Conservation (phyloP, 768 basidiomycete species). For the Mycena metata region DNA sequence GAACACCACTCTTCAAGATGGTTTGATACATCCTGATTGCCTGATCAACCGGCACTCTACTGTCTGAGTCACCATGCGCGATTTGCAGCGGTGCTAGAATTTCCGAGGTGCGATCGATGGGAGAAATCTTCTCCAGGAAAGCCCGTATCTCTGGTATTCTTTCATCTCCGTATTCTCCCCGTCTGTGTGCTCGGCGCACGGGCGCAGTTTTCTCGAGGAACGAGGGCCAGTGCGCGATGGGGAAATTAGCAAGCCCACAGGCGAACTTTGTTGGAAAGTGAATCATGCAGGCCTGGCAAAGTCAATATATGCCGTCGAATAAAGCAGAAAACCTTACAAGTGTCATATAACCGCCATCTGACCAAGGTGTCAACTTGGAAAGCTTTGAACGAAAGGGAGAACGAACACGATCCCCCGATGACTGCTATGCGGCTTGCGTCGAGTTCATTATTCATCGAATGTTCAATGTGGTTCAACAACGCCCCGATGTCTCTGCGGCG, state of each 20-base stretch:
- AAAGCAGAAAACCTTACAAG: conserved; percentile 46
- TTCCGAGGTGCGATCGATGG: conserved; percentile 53
- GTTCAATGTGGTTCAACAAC: conserved; percentile 52
- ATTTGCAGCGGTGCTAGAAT: conserved; percentile 54
- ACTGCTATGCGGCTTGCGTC: conserved; percentile 55
- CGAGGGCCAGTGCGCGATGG: conserved; percentile 55
- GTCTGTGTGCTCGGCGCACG: conserved; percentile 49
- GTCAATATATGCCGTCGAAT: not conserved
- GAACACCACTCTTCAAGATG: conserved; percentile 44
- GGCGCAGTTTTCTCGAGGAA: conserved; percentile 59
- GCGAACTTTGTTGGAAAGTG: conserved; percentile 57
- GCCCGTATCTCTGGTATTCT: conserved; percentile 51
- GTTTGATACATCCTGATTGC: conserved; percentile 54
- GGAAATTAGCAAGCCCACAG: conserved; percentile 58
- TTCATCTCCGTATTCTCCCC: conserved; percentile 59
- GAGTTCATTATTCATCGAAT: conserved; percentile 49
- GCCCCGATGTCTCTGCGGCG: conserved; percentile 52
- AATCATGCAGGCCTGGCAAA: conserved; percentile 52
- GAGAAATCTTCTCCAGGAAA: conserved; percentile 56
- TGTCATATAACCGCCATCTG: conserved; percentile 58
- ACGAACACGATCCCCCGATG: conserved; percentile 57
- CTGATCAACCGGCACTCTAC: conserved; percentile 55
- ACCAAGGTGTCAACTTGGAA: not conserved
- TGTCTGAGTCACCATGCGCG: conserved; percentile 59
- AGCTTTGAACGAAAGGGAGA: not conserved